Evolutionary conservation across 2,329 filamentous ascomycete species (phyloP).

Genomic region (Raffaelea arxii): DNA sequence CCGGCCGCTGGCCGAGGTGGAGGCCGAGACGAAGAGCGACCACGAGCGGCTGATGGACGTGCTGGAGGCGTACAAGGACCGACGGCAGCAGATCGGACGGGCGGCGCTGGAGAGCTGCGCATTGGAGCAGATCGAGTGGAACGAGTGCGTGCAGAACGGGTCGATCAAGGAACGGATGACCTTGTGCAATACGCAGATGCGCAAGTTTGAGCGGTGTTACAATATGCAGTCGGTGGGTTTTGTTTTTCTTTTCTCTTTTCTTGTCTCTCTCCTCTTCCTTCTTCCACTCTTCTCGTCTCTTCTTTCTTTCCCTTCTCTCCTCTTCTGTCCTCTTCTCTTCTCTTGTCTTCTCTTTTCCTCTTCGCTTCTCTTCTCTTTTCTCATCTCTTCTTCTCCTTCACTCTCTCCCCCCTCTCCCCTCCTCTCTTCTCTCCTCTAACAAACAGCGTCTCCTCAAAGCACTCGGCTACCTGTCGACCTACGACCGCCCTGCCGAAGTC

Average conservation of each 20-base stretch:
- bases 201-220: slow-evolving; percentile 76
- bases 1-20: slow-evolving; percentile 59
- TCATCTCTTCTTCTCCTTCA: background rate
- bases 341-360: no score
- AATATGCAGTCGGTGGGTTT: slow-evolving; percentile 66
- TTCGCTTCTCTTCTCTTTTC: background rate
- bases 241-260: no score
- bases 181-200: slow-evolving; percentile 72
- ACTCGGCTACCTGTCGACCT: slow-evolving; percentile 69
- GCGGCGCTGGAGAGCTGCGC: slow-evolving; percentile 92
- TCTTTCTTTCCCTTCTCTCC: background rate
- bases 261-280: no score
- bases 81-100: slow-evolving; percentile 65
- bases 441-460: slow-evolving; percentile 85
- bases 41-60: slow-evolving; percentile 74
- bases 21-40: slow-evolving; percentile 60
- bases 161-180: slow-evolving; percentile 58
- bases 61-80: slow-evolving; percentile 73
- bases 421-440: no score
- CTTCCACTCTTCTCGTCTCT: background rate
- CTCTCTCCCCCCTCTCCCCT: no score
- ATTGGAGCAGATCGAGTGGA: slow-evolving; percentile 73
- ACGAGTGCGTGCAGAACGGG: slow-evolving; percentile 70
- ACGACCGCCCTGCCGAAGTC: slow-evolving; percentile 53
- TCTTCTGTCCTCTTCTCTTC: background rate